Percentiles rank a stretch among this genome's conserved stretches.
phyloP scores from a whole-genome alignment of 441 rosid species.

The Bocquillonia castaneifolia region DNA sequence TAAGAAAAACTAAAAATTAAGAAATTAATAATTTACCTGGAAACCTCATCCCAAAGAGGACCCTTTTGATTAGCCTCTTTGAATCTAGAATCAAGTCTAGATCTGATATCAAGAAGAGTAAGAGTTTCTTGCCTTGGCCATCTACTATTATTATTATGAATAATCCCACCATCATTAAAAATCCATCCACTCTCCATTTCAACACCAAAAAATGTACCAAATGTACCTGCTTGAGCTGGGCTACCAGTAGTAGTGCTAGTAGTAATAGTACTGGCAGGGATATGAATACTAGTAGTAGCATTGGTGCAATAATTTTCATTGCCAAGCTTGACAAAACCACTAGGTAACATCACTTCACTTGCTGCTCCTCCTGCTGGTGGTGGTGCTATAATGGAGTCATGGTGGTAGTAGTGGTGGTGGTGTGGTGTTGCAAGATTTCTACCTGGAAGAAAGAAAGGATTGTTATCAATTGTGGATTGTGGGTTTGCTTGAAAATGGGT shows the following conservation, averaged over 20 bases:
- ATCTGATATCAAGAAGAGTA: slow-evolving; percentile 95
- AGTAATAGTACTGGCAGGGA: not conserved
- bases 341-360: slow-evolving; percentile 21
- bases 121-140: slow-evolving; percentile 98
- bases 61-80: slow-evolving; percentile 93
- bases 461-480: slow-evolving; percentile 22
- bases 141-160: slow-evolving; percentile 63
- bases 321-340: slow-evolving; percentile 25
- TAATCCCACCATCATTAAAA: slow-evolving; percentile 47
- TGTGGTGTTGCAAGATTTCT: slow-evolving; percentile 10
- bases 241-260: slow-evolving; percentile 8
- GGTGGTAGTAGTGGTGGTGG: slow-evolving; percentile 6
- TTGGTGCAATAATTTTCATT: slow-evolving; percentile 20
- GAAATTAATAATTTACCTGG: slow-evolving; percentile 49
- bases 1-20: not conserved
- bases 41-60: slow-evolving; percentile 90
- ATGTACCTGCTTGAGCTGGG: not conserved
- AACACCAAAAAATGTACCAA: slow-evolving; percentile 17
- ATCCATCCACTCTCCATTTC: slow-evolving; percentile 37
- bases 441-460: slow-evolving; percentile 26
- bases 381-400: slow-evolving; percentile 22
- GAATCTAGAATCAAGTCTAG: slow-evolving; percentile 84
- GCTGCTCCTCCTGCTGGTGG: not conserved
- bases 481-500: slow-evolving; percentile 26
- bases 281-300: not conserved